Evolutionary conservation across 768 basidiomycete genomes (phyloP), one percentile per base, ranked within the genome.

Genomic region (Boletus vermiculosoides): DNA sequence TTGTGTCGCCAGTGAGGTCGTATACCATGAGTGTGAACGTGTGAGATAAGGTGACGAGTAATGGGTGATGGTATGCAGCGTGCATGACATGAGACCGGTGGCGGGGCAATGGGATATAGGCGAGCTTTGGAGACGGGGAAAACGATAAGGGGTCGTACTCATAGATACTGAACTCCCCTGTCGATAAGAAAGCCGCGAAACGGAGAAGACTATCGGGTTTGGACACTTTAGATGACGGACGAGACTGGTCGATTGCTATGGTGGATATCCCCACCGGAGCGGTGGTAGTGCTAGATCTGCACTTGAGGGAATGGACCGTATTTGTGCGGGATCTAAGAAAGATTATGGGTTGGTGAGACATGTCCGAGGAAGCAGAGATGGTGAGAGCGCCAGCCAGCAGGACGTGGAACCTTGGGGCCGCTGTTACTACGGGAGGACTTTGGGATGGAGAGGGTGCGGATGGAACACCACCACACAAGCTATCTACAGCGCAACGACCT

Each of bases 31-130:
- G 79, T 13, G 77, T 78, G 67, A 92, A 92, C 36, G 78, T 71
- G 60, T 80, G 74, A 25, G 90, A 86, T 46, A 93, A 76, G 0
- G 88, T 84, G 48, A 89, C 79, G 50, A 93, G 84, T 6, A 93
- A 73, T 1, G 89, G 91, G 57, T 92, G 87, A 62, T 91, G 83
- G 65, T 90, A 93, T 9, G 80, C 88, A 15, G 86, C 87, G 45
- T 85, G 85, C 46, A 81, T 77, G 56, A 87, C 79, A 18, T 78
- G 77, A 13, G 78, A 68, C 45, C 83, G 75, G 45, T 75, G 69
- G 37, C 73, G 73, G 28, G 65, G 57, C 9, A 68, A 57, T 18
- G 85, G 85, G 39, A 78, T 67, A 65, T 87, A 84, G 15, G 78
- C 73, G 45, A 80, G 68, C 50, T 76, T 77, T 2, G 69, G 64